phyloP scores from a whole-genome alignment of 208 protist species.

The Leishmania aethiopica region DNA sequence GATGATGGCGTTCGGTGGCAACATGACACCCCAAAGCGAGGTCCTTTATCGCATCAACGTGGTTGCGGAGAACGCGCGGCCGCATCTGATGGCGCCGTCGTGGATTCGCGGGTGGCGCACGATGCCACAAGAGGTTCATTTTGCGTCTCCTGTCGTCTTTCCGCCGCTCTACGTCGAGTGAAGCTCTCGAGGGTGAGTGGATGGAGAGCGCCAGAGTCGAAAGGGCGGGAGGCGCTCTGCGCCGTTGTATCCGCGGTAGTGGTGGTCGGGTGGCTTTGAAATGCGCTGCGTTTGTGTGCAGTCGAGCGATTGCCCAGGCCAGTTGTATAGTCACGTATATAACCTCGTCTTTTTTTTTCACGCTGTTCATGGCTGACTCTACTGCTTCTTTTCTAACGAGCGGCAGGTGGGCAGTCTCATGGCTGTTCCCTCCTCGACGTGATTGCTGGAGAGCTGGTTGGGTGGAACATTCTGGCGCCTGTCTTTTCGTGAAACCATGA shows the following conservation, averaged over 20 bases:
- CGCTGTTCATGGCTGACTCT: not conserved
- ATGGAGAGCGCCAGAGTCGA: not conserved
- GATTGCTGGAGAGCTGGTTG: not conserved
- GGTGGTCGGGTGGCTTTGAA: not conserved
- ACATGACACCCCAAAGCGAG: slow-evolving; percentile 53
- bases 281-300: not conserved
- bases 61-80: slow-evolving; percentile 49
- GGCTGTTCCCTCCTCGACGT: not conserved
- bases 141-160: slow-evolving; percentile 75
- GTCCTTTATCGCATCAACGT: slow-evolving; percentile 78
- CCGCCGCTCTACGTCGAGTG: slow-evolving; percentile 50
- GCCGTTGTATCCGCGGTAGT: not conserved
- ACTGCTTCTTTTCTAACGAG: not conserved
- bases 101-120: slow-evolving; percentile 86
- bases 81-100: slow-evolving; percentile 62
- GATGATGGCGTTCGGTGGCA: slow-evolving; percentile 78
- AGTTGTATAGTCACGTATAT: not conserved
- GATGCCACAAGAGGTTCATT: slow-evolving; percentile 71
- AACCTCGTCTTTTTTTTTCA: not conserved
- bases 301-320: not conserved
- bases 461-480: not conserved
- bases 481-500: not conserved
- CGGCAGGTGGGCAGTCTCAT: not conserved
- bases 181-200: not conserved
- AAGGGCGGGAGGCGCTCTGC: not conserved